phyloP scores from a whole-genome alignment of 2,329 filamentous ascomycete genomes.

The Purpureocillium lavendulum region DNA sequence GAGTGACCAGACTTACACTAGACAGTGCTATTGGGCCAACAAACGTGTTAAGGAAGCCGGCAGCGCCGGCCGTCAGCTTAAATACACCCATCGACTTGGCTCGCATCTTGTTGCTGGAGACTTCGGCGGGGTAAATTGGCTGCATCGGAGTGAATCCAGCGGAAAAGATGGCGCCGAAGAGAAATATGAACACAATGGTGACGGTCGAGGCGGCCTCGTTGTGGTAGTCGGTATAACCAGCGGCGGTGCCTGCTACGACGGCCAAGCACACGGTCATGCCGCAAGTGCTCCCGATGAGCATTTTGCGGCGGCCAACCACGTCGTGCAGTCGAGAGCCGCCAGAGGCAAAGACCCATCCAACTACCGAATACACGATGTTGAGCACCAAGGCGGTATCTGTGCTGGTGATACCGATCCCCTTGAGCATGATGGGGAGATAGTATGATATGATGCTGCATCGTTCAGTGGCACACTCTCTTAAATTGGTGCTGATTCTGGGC shows the following conservation, averaged over 20 bases:
- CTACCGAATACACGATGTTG: conserved; percentile 27
- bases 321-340: conserved; percentile 26
- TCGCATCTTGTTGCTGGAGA: too few species aligned
- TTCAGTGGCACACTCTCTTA: conserved; percentile 5
- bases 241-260: conserved; percentile 24
- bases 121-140: too few species aligned
- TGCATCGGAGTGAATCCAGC: too few species aligned
- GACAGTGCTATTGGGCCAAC: conserved; percentile 4
- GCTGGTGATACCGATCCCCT: conserved; percentile 25
- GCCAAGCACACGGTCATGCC: conserved; percentile 24
- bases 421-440: conserved; percentile 27
- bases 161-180: conserved; percentile 22
- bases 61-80: too few species aligned
- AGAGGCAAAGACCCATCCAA: conserved; percentile 25
- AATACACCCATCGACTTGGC: too few species aligned
- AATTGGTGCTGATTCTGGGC: conserved; percentile 5
- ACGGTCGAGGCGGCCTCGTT: conserved; percentile 21
- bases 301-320: conserved; percentile 26
- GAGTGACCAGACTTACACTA: conserved; percentile 27
- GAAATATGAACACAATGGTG: conserved; percentile 27
- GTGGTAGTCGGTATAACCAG: conserved; percentile 20
- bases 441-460: conserved; percentile 18
- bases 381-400: conserved; percentile 26
- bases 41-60: too few species aligned
- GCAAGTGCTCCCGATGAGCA: conserved; percentile 24